Evolutionary conservation across 106 monocot genomes (phyloP).

Genomic region (Dendrobium nobile): DNA sequence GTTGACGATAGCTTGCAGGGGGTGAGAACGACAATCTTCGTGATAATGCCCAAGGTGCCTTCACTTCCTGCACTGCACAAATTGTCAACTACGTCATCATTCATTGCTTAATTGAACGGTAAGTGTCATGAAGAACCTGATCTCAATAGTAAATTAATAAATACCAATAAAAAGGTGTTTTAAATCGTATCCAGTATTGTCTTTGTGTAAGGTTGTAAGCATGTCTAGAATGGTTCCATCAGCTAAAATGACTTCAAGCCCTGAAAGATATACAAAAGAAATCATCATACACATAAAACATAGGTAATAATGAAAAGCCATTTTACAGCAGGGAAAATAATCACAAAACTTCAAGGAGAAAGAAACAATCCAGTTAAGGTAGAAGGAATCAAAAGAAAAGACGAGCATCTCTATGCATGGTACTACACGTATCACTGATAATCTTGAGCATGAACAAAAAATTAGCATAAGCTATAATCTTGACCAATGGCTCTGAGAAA

Average conservation of each 20-base stretch:
- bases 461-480: not conserved
- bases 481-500: too few relatives aligned
- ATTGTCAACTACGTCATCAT: slow-evolving; percentile 5
- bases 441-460: not conserved
- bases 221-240: slow-evolving; percentile 89
- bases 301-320: not conserved
- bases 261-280: slow-evolving; percentile 31
- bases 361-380: not conserved
- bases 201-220: slow-evolving; percentile 87
- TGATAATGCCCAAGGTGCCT: slow-evolving; percentile 88
- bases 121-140: not conserved
- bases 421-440: not conserved
- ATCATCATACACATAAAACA: not conserved
- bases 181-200: slow-evolving; percentile 97
- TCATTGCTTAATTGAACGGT: not conserved
- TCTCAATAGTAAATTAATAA: not conserved
- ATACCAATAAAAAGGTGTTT: slow-evolving; percentile 95
- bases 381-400: not conserved
- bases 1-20: slow-evolving; percentile 72
- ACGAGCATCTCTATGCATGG: not conserved
- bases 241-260: slow-evolving; percentile 90
- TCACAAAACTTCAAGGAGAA: not conserved
- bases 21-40: slow-evolving; percentile 82
- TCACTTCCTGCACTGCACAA: slow-evolving; percentile 69
- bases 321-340: not conserved